Evolutionary conservation across 495 filamentous ascomycete species (phyloP).

Genomic region (Annulohypoxylon bovei): DNA sequence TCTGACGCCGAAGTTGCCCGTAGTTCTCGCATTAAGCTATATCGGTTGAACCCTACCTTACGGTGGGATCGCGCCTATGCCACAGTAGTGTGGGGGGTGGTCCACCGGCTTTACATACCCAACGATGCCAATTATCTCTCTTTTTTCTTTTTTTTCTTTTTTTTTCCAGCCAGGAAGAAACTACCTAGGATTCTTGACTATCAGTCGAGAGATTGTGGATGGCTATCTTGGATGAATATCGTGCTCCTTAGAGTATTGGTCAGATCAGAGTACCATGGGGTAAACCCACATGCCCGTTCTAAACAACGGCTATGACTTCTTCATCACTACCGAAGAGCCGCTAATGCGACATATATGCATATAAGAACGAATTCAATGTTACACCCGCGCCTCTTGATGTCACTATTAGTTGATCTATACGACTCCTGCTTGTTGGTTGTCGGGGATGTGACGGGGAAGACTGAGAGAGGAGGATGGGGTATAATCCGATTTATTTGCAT

Average conservation of each 20-base stretch:
- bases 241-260: background rate
- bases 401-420: conserved; percentile 23
- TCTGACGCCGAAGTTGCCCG: conserved; percentile 12
- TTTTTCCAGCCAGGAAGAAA: background rate
- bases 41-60: background rate
- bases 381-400: conserved; percentile 6
- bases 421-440: conserved; percentile 22
- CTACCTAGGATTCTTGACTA: background rate
- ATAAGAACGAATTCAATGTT: background rate
- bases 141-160: background rate
- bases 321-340: conserved; percentile 19
- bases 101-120: background rate
- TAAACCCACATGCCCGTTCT: background rate
- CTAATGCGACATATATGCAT: conserved; percentile 30
- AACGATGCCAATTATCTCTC: background rate
- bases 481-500: conserved; percentile 1
- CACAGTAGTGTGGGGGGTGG: conserved; percentile 4
- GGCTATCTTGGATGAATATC: no score
- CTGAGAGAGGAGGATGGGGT: background rate
- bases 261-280: background rate
- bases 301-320: conserved; percentile 9
- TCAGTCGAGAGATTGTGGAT: background rate
- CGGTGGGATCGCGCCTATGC: conserved; percentile 7
- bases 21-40: conserved; percentile 6
- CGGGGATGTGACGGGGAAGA: background rate